Conservation (phyloP, 345 rosid genomes). For the Streptanthus diversifolius region DNA sequence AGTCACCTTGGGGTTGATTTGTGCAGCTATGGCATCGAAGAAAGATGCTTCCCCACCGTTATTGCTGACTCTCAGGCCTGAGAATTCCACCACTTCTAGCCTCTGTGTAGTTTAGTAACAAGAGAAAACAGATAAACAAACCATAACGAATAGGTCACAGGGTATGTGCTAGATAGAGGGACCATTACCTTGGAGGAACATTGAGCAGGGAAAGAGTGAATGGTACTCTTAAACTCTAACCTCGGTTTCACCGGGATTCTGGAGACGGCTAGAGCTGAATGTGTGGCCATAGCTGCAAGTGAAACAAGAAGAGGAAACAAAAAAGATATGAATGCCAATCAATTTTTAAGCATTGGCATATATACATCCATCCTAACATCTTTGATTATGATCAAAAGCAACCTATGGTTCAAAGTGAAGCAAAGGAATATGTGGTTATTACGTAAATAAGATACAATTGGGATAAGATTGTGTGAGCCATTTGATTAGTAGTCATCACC, state of each 20-base stretch:
- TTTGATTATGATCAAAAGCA: constrained; percentile 5
- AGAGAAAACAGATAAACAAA: constrained; percentile 6
- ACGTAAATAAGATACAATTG: constrained; percentile 26
- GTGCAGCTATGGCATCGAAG: constrained; percentile 69
- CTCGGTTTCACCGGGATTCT: constrained; percentile 61
- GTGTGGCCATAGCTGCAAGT: constrained; percentile 73
- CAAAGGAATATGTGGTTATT: constrained; percentile 55
- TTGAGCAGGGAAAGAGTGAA: constrained; percentile 64
- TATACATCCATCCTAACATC: constrained; percentile 19
- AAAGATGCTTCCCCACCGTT: constrained; percentile 55
- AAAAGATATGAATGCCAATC: constrained; percentile 7
- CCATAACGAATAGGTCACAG: background rate
- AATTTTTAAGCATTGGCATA: constrained; percentile 5
- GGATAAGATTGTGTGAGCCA: constrained; percentile 50
- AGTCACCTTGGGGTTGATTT: constrained; percentile 66
- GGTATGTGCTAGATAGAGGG: background rate
- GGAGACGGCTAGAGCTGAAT: constrained; percentile 86
- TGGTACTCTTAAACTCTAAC: constrained; percentile 50
- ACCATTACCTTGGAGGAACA: constrained; percentile 64
- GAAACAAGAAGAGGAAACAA: constrained; percentile 18
- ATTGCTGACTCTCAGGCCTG: constrained; percentile 61
- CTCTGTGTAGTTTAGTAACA: constrained; percentile 43
- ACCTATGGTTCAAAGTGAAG: constrained; percentile 44
- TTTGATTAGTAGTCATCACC: background rate
- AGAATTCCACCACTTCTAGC: constrained; percentile 67